phyloP scores from a whole-genome alignment of 2,329 filamentous ascomycete genomes.

The Ceratocystis alfenasii region DNA sequence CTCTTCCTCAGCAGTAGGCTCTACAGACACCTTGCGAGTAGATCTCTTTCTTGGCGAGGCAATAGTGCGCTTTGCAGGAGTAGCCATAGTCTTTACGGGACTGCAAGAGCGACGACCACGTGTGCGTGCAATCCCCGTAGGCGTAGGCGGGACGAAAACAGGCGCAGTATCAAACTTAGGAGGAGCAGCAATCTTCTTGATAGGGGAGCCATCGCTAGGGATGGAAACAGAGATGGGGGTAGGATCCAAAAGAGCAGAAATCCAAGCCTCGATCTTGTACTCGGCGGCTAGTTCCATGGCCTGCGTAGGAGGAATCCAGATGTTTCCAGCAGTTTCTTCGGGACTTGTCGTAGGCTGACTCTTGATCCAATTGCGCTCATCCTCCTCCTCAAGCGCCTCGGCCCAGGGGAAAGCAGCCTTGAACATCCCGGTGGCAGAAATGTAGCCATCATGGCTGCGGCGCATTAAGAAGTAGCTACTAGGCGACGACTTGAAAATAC shows the following conservation, averaged over 20 bases:
- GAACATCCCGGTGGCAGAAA: conserved; percentile 85
- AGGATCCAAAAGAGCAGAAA: conserved; percentile 84
- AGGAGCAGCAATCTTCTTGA: conserved; percentile 67
- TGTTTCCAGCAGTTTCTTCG: conserved; percentile 90
- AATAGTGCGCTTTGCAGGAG: conserved; percentile 40
- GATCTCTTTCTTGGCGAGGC: conserved; percentile 20
- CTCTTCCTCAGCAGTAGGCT: conserved; percentile 17
- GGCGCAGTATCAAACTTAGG: conserved; percentile 56
- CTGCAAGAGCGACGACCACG: conserved; percentile 47
- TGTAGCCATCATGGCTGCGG: conserved; percentile 70
- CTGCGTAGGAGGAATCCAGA: conserved; percentile 81
- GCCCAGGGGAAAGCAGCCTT: conserved; percentile 79
- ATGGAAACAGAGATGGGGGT: conserved; percentile 51
- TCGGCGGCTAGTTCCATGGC: conserved; percentile 75
- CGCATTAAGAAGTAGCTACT: conserved; percentile 96
- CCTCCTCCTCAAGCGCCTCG: conserved; percentile 57
- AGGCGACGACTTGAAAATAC: conserved; percentile 81
- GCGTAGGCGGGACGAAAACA: conserved; percentile 39
- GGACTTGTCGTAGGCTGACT: conserved; percentile 64
- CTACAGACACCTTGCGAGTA: conserved; percentile 20
- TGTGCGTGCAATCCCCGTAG: conserved; percentile 34
- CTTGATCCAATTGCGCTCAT: conserved; percentile 76
- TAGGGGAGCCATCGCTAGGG: conserved; percentile 52
- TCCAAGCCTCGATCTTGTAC: conserved; percentile 77
- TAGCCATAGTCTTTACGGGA: conserved; percentile 39